phyloP scores from a whole-genome alignment of 371 early-diverging fungal species.

The Syncephalastrum sp. region DNA sequence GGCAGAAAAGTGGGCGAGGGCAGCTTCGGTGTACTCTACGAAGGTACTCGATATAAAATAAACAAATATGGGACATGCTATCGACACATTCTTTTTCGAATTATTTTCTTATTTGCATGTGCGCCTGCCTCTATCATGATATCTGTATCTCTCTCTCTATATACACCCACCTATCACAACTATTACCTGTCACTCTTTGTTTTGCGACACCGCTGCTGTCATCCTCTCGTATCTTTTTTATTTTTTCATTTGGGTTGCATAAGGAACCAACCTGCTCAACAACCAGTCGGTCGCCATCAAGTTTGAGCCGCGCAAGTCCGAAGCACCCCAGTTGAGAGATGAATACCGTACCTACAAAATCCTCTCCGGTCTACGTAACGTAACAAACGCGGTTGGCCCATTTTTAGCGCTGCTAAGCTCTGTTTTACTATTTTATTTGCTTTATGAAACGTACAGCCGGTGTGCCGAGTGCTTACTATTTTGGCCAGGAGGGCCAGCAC shows the following conservation, averaged over 20 bases:
- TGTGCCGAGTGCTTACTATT: slow-evolving; percentile 89
- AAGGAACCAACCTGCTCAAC: slow-evolving; percentile 60
- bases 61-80: too few species aligned
- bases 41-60: slow-evolving; percentile 63
- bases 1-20: slow-evolving; percentile 97
- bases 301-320: slow-evolving; percentile 83
- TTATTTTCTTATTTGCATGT: too few species aligned
- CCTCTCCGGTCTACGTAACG: slow-evolving; percentile 62
- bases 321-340: slow-evolving; percentile 87
- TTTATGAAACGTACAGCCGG: slow-evolving; percentile 58
- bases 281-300: slow-evolving; percentile 84
- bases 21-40: slow-evolving; percentile 95
- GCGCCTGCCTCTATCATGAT: too few species aligned
- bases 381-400: slow-evolving; percentile 66
- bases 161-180: too few species aligned
- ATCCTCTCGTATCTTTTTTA: not conserved
- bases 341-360: slow-evolving; percentile 86
- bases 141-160: too few species aligned
- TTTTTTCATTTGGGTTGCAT: not conserved
- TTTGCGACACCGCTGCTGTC: not conserved
- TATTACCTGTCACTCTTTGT: not conserved
- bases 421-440: slow-evolving; percentile 79
- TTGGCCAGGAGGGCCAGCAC: slow-evolving; percentile 95
- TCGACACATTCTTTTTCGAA: too few species aligned
- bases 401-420: slow-evolving; percentile 82